Evolutionary conservation across 306 rosid genomes (phyloP).

Genomic region (Ormosia emarginata): DNA sequence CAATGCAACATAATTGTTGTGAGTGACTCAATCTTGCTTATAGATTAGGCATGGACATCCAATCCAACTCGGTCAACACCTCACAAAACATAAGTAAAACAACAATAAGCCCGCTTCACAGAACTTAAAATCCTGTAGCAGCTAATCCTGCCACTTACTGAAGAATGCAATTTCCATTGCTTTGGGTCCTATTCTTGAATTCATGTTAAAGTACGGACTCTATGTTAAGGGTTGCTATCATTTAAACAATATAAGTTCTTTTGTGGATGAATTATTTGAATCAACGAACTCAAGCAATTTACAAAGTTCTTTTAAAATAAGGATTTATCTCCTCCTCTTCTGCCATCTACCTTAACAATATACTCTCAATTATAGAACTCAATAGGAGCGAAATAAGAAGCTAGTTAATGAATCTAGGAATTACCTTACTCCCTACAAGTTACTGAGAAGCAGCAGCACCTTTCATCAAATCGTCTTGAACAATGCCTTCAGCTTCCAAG

Average conservation of each 20-base stretch:
- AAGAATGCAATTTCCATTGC: neutral
- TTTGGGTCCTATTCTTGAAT: neutral
- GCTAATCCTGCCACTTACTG: neutral
- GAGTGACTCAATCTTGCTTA: constrained; percentile 7
- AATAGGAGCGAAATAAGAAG: neutral
- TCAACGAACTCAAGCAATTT: too few species aligned
- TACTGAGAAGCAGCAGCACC: constrained; percentile 22
- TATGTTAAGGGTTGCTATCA: neutral
- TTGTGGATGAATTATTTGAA: neutral
- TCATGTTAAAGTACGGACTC: neutral
- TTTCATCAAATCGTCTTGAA: constrained; percentile 20
- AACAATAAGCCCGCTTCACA: neutral
- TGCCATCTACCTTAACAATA: too few species aligned
- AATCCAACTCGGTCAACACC: constrained; percentile 1
- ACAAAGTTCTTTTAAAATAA: too few species aligned
- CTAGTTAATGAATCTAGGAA: neutral
- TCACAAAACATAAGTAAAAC: neutral
- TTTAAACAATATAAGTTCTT: neutral
- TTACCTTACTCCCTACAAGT: constrained; percentile 9
- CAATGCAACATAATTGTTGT: neutral
- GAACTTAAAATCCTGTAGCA: neutral
- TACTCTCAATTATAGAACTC: too few species aligned
- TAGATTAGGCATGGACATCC: neutral
- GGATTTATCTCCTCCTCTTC: too few species aligned
- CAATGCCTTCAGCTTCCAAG: constrained; percentile 59